Evolutionary conservation across 768 basidiomycete species (phyloP).

Genomic region (Psilocybe sp.): DNA sequence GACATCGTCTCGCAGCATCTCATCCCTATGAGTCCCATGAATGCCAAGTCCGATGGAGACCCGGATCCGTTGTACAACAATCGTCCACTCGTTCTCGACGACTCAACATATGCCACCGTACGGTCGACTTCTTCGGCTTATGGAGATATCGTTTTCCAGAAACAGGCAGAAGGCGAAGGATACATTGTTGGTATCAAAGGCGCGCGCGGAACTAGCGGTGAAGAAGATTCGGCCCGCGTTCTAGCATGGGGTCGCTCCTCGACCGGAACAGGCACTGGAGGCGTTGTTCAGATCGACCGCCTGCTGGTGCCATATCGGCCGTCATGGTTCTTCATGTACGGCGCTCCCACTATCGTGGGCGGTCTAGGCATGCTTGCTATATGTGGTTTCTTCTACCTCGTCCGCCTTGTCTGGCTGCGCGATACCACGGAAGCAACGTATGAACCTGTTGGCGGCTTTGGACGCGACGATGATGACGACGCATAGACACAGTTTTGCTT

Average conservation of each 20-base stretch:
- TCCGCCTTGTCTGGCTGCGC: conserved; percentile 64
- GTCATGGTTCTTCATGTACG: conserved; percentile 79
- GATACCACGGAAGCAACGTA: conserved; percentile 86
- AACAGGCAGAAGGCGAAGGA: conserved; percentile 42
- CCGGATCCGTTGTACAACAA: conserved; percentile 55
- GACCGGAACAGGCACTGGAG: conserved; percentile 70
- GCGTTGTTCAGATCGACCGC: conserved; percentile 84
- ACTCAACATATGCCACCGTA: conserved; percentile 76
- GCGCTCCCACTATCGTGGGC: conserved; percentile 63
- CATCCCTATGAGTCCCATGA: conserved; percentile 44
- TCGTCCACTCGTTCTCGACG: conserved; percentile 67
- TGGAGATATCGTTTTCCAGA: conserved; percentile 82
- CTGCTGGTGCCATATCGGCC: conserved; percentile 85
- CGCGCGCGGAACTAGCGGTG: conserved; percentile 61
- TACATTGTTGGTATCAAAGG: conserved; percentile 74
- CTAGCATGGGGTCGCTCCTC: conserved; percentile 77
- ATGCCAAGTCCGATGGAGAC: conserved; percentile 21
- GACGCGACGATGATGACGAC: conserved; percentile 47
- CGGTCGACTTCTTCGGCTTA: conserved; percentile 64
- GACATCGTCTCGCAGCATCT: conserved; percentile 76
- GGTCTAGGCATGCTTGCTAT: conserved; percentile 59
- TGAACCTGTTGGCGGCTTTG: conserved; percentile 85
- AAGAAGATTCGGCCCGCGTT: conserved; percentile 63
- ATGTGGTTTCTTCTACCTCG: conserved; percentile 69
- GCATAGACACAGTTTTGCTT: conserved; percentile 15